These are phyloP conservation scores for Pugionium cornutum DNA, from an alignment of 345 rosid species.

Conservation along the genomic window DNA sequence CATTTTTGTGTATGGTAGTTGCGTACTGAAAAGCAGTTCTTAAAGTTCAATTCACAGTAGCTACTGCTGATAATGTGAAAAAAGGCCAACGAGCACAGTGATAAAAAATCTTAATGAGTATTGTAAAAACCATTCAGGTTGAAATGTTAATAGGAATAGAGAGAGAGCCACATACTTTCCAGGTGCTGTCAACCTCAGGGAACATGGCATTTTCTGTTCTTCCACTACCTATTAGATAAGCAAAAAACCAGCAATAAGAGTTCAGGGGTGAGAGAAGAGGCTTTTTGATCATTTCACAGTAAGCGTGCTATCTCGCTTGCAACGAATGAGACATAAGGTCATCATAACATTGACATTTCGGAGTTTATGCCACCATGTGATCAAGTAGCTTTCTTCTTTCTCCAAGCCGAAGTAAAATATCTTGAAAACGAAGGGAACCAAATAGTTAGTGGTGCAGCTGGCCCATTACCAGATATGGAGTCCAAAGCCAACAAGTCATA, in stretches of 20 bases:
- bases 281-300: constrained; percentile 36
- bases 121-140: constrained; percentile 36
- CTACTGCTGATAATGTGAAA: constrained; percentile 28
- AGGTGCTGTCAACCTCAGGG: constrained; percentile 94
- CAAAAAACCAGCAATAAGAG: constrained; percentile 17
- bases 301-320: constrained; percentile 29
- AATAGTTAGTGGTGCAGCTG: constrained; percentile 12
- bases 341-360: constrained; percentile 33
- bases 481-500: constrained; percentile 93
- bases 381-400: constrained; percentile 29
- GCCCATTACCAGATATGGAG: constrained; percentile 75
- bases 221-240: constrained; percentile 51
- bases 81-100: constrained; percentile 16
- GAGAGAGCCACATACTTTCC: constrained; percentile 69
- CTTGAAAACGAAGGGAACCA: constrained; percentile 27
- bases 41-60: constrained; percentile 16
- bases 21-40: constrained; percentile 8
- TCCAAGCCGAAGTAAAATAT: neutral
- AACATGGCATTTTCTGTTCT: constrained; percentile 71
- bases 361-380: constrained; percentile 26
- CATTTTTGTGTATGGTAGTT: constrained; percentile 15
- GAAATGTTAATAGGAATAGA: constrained; percentile 22
- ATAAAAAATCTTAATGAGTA: constrained; percentile 15
- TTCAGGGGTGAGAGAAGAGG: constrained; percentile 18
- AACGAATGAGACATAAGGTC: constrained; percentile 26